Evolutionary conservation across 352 stramenopile genomes (phyloP), one percentile per base, ranked within the genome.

Genomic region (Pythium biforme): DNA sequence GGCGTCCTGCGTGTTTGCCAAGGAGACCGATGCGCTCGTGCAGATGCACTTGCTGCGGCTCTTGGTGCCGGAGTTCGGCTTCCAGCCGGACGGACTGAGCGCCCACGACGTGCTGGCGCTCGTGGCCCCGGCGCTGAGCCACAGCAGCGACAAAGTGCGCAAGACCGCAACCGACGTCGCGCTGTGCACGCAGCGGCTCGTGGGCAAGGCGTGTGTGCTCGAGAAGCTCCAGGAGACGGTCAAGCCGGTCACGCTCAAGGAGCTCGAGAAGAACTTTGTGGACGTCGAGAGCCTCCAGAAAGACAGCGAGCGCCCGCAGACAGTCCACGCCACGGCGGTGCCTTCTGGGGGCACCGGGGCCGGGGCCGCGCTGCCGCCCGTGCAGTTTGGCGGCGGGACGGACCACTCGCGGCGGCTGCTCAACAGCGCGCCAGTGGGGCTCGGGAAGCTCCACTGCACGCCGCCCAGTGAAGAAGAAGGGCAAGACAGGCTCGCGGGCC

Each of bases 221-320:
- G 67, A 75, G 56, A 76, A 79, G 29, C 81, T 94, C 29, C 76
- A 86, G 69, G 83, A 82, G 31, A 53, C 58, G 51, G 76, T 92
- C 56, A 92, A 91, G 59, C 66, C 83, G 11, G 71, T 85, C 55
- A 92, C 77, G n/a, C 68, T 92, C 8, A 92, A 90, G 46, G 83
- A 94, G 49, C 75, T 94, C 10, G 86, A 94, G 61, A 92, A 92
- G 65, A 89, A 77, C 64, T 92, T 94, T 68, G 79, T 87, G 15
- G 79, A 91, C 22, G 12, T 68, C 23, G 78, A 85, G 11, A 52
- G 79, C 14, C 8, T 37, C 14, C 69, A 70, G 25, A 72, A 69
- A 23, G 65, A 73, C 19, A 46, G 63, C 12, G 74, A 75, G 26
- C 70, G 76, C 4, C 83, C 82, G 7, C 76, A 90, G 58, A 90